Evolutionary conservation across 129 eudicot species (phyloP), one percentile per base, ranked within the genome.

Genomic region (Lactuca saligna): DNA sequence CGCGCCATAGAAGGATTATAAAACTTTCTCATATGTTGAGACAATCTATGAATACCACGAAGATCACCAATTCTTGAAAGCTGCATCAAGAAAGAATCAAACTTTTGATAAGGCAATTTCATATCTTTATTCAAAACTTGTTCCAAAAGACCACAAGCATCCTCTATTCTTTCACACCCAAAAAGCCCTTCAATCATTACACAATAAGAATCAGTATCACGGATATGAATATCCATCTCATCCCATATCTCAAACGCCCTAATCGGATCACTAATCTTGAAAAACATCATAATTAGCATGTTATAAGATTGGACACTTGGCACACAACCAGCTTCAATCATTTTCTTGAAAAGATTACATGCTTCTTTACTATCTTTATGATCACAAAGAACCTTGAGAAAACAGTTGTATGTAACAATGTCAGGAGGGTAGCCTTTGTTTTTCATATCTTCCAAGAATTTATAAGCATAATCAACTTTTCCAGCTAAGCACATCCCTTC

Each of bases 1-100:
- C 96, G 88, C 2, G 95, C 96, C 98, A 93, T 86, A 32, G 83
- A 88, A 75, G 98, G 98, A 75, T 89, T 89, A 79, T 89, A 89
- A 72, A 86, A 89, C 70, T 66, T 89, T 68, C 95, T 86, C 98
- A 93, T 93, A 39, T 93, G 96, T 61, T 86, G 90, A 8, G 98
- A 93, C 32, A 93, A 69, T 61, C 79, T 74, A 57, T 87, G 87
- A 68, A 93, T 93, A 7, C 79, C 81, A 44, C 66, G 83, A 49
- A 93, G 86, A 81, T 93, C 84, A 50, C 98, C 96, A 54, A 79
- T 37, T 9, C 62, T 78, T 2, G 98, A 93, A 35, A 93, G 90
- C 71, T 82, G 73, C 76, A 51, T 84, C 75, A 93, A 55, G 66
- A 93, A 89, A 20, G 69, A 69, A 79, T 93, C 98, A 71, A 89